Evolutionary conservation across 2,329 filamentous ascomycete species (phyloP), one percentile per base, ranked within the genome.

Genomic region (Fusarium oligoseptatum): DNA sequence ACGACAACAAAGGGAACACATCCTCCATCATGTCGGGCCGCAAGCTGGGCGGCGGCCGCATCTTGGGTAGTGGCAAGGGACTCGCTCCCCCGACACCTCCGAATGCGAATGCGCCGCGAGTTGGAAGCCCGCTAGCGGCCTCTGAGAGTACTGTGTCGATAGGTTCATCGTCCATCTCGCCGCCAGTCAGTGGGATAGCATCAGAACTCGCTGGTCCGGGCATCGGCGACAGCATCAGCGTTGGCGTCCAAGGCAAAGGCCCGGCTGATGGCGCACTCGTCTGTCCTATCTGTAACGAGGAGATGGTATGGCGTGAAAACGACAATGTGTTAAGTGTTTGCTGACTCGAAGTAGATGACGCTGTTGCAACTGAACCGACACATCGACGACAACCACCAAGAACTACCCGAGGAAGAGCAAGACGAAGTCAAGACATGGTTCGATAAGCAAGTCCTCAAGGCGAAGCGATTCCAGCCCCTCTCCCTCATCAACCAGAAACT

Each of bases 371-470:
- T 99, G 45, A 98, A 99, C 81, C 91, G 87, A 77, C 89, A 91
- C 76, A 90, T 98, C 80, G 95, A 98, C 85, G 95, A 98, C 81
- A 91, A 88, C 72, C 95, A 98, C 84, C 93, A 95, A 82, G 95
- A 98, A 80, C 89, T 98, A 15, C 93, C 97, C 81, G 94, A 94
- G 74, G 90, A 95, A 70, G 92, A 95, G 80, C 95, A 98, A 81
- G 94, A 98, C 83, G 95, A 98, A 84, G 95, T 98, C 78, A 97
- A 97, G 85, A 96, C 95, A 45, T 98, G 95, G 95, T 97, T 98
- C 84, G 94, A 97, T 85, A 93, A 94, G 80, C 95, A 98, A 83
- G 95, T 98, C 84, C 89, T 94, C 76, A 98, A 97, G 82, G 95
- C 95, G 12, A 98, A 97, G 83, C 92, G 92, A 75, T 98, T 98